A percentile compares a stretch with the other conserved stretches of the same genome.
Evolutionary conservation across 306 rosid species (phyloP).

Genomic region (Sicyos baderoa): DNA sequence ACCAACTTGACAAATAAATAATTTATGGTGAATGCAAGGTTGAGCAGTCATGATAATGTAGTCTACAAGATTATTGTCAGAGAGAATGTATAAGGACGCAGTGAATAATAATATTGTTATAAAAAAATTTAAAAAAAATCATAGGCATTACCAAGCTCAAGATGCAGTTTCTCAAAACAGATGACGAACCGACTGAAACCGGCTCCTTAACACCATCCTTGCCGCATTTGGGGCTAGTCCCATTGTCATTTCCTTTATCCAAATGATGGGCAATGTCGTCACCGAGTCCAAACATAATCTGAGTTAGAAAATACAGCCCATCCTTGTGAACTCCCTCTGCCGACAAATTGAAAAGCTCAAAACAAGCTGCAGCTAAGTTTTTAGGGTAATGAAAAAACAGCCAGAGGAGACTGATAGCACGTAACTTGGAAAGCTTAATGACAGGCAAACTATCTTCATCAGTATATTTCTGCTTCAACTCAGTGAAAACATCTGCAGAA

Average conservation of each 20-base stretch:
- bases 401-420: conserved; percentile 49
- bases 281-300: conserved; percentile 39
- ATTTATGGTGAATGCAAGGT: neutral
- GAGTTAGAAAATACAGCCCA: conserved; percentile 47
- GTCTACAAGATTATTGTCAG: neutral
- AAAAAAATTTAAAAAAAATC: conserved; percentile 1
- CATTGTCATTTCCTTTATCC: conserved; percentile 28
- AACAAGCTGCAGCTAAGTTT: conserved; percentile 69
- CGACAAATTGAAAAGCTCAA: conserved; percentile 50
- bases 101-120: neutral
- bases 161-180: conserved; percentile 49
- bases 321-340: conserved; percentile 47
- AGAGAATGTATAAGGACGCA: neutral
- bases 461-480: conserved; percentile 48
- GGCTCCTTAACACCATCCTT: conserved; percentile 29
- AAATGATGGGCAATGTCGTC: conserved; percentile 28
- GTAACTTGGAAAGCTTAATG: conserved; percentile 45
- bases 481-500: conserved; percentile 41
- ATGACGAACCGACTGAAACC: conserved; percentile 31
- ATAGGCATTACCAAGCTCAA: conserved; percentile 53
- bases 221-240: conserved; percentile 25
- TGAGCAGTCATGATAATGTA: neutral
- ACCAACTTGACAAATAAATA: neutral
- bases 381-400: conserved; percentile 66
- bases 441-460: conserved; percentile 48